Evolutionary conservation across 1,284 basidiomycete genomes (phyloP), one percentile per base, ranked within the genome.

Genomic region (Cerioporus squamosus): DNA sequence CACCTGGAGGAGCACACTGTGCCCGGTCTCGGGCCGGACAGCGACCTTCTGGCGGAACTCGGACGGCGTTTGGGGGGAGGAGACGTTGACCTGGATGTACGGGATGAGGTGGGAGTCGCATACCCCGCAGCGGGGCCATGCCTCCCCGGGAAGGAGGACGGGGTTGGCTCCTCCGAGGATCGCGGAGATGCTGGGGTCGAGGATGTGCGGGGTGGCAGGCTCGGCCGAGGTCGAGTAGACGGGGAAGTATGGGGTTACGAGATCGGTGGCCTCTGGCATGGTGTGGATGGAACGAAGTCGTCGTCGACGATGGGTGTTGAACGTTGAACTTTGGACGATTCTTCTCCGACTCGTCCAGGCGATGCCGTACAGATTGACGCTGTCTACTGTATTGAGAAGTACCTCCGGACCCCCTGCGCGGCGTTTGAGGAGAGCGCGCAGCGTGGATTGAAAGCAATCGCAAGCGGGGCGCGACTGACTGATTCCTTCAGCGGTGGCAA

Each of bases 31-130:
- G 17, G 24, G 20, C 47, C 24, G 44, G 2, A 43, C 12, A 5
- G 36, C 14, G 51, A 62, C 29, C 26, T 38, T 48, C 18, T 29
- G 36, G 17, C 61, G 51, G 42, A 62, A 62, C 40, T 44, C 57
- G 20, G 29, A 45, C 40, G 61, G 57, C 14, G 57, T 62, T 5
- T 48, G 43, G 1, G 29, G 18, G 17, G 48, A 51, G 14, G 57
- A 39, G 33, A 49, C 36, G 40, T 57, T 57, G 60, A 61, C 45
- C 38, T 62, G 60, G 26, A 62, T 43, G 56, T 53, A 62, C 0
- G 60, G 60, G 18, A 62, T 44, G 7, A 58, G 56, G 33, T 20
- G 20, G 14, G 22, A 18, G 4, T 38, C 26, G 50, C 60, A 58
- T 0, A 26, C 18, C 17, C 50, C 46, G 49, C 60, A 61, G 5